Conservation (phyloP, 768 basidiomycete genomes). For the Mycena amicta region DNA sequence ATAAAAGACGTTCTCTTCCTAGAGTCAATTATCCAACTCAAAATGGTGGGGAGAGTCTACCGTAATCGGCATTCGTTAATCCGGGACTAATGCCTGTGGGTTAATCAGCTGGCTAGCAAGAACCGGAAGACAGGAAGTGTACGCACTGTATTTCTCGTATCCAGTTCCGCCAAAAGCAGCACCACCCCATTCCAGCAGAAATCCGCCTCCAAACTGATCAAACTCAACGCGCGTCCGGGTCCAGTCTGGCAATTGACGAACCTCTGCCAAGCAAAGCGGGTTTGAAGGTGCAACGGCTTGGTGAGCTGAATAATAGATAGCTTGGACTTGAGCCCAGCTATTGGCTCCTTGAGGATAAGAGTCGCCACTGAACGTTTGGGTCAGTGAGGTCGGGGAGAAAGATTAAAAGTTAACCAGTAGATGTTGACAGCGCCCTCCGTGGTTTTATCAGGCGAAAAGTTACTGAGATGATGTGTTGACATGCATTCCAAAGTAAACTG, state of each 20-base stretch:
- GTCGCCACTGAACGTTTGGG: conserved; percentile 44
- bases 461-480: conserved; percentile 20
- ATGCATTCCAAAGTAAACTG: neutral
- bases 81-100: conserved; percentile 33
- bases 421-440: conserved; percentile 50
- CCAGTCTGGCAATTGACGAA: conserved; percentile 15
- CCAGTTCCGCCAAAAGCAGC: conserved; percentile 48
- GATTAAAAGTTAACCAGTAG: conserved; percentile 40
- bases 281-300: conserved; percentile 45
- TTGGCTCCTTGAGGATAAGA: conserved; percentile 53
- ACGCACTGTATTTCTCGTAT: conserved; percentile 52
- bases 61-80: conserved; percentile 44
- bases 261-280: conserved; percentile 55
- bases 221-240: neutral
- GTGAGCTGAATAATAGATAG: conserved; percentile 50
- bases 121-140: neutral
- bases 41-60: too few relatives aligned
- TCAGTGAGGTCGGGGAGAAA: neutral
- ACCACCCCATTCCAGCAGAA: conserved; percentile 47
- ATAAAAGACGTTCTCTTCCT: conserved; percentile 56
- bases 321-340: conserved; percentile 52
- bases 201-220: conserved; percentile 51
- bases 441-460: conserved; percentile 51
- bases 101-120: neutral
- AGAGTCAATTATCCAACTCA: too few relatives aligned